phyloP scores from a whole-genome alignment of 805 yeast genomes.

The Kazachstania bromeliacearum region DNA sequence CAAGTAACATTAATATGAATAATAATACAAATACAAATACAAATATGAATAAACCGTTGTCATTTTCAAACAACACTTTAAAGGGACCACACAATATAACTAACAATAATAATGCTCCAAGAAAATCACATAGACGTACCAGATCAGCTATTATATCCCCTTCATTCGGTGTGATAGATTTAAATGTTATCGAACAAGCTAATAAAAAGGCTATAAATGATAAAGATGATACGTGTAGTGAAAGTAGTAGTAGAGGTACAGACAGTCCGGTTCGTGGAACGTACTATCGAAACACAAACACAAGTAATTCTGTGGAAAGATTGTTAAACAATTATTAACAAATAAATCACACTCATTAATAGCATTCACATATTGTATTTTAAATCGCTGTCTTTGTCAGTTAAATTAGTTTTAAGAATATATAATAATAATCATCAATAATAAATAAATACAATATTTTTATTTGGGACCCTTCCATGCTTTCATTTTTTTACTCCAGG shows the following conservation, averaged over 20 bases:
- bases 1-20: background rate
- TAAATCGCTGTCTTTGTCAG: too few species aligned
- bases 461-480: conserved; percentile 18
- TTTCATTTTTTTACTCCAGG: conserved; percentile 55
- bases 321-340: conserved; percentile 5
- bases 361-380: too few species aligned
- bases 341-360: too few species aligned
- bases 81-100: background rate
- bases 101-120: background rate
- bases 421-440: too few species aligned
- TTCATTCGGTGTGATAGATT: conserved; percentile 26
- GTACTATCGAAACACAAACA: conserved; percentile 12
- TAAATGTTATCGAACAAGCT: conserved; percentile 18
- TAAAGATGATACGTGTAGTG: conserved; percentile 25
- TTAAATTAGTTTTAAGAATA: too few species aligned
- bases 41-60: background rate
- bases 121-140: conserved; percentile 18
- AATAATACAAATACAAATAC: too few species aligned
- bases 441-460: background rate
- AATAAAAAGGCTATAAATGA: conserved; percentile 6
- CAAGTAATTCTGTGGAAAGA: conserved; percentile 6
- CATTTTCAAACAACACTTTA: background rate
- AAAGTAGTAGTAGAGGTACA: conserved; percentile 20
- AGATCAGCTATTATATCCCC: conserved; percentile 13
- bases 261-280: conserved; percentile 12